Conservation (phyloP, 371 early-diverging fungal species). For the Mortierella sp. region DNA sequence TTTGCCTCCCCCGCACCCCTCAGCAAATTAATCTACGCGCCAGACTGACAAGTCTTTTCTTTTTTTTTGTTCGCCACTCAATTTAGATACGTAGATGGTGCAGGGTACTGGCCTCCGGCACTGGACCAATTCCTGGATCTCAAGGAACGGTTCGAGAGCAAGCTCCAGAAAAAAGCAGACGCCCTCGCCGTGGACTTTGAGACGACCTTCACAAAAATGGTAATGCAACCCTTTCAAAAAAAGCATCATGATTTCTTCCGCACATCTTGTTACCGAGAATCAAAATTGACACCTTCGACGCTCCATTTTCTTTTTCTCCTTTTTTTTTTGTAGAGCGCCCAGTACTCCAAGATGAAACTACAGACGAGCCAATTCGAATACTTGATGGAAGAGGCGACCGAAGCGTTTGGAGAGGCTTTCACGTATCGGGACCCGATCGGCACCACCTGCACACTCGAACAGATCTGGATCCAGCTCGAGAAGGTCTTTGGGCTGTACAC, state of each 20-base stretch:
- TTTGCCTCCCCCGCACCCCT: neutral
- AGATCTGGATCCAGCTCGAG: constrained; percentile 51
- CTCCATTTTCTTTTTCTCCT: neutral
- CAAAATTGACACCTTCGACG: neutral
- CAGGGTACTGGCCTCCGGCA: constrained; percentile 54
- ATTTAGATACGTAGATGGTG: constrained; percentile 40
- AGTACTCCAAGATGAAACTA: constrained; percentile 54
- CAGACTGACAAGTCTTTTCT: neutral
- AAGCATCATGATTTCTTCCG: neutral
- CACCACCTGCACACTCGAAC: constrained; percentile 49
- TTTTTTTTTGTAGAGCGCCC: constrained; percentile 33
- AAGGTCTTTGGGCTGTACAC: constrained; percentile 35
- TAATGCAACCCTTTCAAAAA: neutral
- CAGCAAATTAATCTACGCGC: neutral
- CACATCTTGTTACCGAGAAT: neutral
- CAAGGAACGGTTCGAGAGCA: constrained; percentile 54
- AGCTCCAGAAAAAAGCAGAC: constrained; percentile 46
- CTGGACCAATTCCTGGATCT: constrained; percentile 45
- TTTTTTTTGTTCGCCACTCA: neutral
- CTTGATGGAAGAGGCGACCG: constrained; percentile 54
- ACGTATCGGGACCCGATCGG: constrained; percentile 47
- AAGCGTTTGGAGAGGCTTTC: constrained; percentile 51
- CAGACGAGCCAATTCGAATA: constrained; percentile 53
- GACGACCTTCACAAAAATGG: constrained; percentile 48
- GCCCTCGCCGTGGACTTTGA: constrained; percentile 43